Evolutionary conservation across 2,329 filamentous ascomycete genomes (phyloP), one percentile per base, ranked within the genome.

Genomic region (Botrytis hyacinthi): DNA sequence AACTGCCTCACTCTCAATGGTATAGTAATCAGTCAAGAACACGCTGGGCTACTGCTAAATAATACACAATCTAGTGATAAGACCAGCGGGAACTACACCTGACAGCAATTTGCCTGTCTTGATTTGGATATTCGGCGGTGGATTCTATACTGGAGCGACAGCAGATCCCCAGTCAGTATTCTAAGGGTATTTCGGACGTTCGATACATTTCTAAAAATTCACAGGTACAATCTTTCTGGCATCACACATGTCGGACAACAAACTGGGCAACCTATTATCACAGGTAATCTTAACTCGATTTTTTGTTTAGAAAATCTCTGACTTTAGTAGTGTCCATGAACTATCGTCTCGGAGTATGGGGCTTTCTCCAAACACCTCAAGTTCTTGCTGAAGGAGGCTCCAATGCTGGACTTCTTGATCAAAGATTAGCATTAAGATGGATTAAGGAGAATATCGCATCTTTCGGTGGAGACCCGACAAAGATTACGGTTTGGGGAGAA

Each of bases 361-460:
- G 92, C 0, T 94, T 94, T 81, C 81, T 93, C 61, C 86, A 87
- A 40, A 89, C 87, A 89, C 82, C 82, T 12, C 76, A 87, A 73
- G 83, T 88, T 20, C 83, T 85, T 2, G 81, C 81, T 16, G 77
- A 87, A 73, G 78, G 87, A 51, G 82, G 89, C 70, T 93, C 93
- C 74, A 93, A 93, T 75, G 82, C 90, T 18, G 91, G 91, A 2
- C 81, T 92, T 62, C 83, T 85, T 75, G 90, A 92, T 78, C 89
- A 91, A 81, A 84, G 87, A 74, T 78, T 86, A 35, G 84, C 88
- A 18, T 82, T 91, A 10, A 54, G 70, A 42, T 92, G 89, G 90
- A 85, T 91, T 59, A 83, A 84, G 74, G 86, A 88, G 74, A 88
- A 89, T 74, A 87, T 88, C 40, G 83, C 77, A 0, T 82, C 83